A percentile compares a stretch with the other conserved stretches of the same genome.
Conservation (phyloP, 352 stramenopile species). For the Phytophthora ramorum region DNA sequence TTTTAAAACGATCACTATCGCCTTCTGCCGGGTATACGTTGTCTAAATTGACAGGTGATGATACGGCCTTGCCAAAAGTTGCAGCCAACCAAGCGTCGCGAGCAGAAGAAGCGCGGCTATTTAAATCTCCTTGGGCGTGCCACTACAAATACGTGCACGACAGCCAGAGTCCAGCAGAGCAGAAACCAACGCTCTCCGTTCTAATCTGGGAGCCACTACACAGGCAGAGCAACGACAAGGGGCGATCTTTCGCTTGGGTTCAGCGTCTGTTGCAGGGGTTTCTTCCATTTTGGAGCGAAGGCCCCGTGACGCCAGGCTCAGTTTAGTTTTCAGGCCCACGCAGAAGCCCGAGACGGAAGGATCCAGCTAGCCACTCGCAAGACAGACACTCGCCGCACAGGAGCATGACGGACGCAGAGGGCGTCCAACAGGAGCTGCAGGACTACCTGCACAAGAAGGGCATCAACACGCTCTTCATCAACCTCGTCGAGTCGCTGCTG, state of each 20-base stretch:
- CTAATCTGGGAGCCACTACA: constrained; percentile 12
- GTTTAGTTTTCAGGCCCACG: constrained; percentile 26
- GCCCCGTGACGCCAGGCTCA: constrained; percentile 31
- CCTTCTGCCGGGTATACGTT: too few relatives aligned
- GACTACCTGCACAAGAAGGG: constrained; percentile 92
- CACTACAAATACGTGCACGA: neutral
- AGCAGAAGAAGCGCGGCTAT: constrained; percentile 16
- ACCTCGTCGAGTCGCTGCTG: constrained; percentile 91
- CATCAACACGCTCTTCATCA: constrained; percentile 94
- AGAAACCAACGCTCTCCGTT: constrained; percentile 7
- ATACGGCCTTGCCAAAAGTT: neutral
- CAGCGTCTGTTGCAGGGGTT: constrained; percentile 30
- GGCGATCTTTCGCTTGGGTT: constrained; percentile 40
- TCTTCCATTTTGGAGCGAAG: constrained; percentile 41
- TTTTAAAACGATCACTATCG: too few relatives aligned
- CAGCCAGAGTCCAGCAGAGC: constrained; percentile 8
- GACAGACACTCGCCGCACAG: constrained; percentile 9
- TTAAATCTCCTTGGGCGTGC: constrained; percentile 1
- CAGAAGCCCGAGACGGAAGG: neutral
- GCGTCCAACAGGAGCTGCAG: constrained; percentile 92
- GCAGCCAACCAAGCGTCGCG: constrained; percentile 5
- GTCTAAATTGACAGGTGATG: too few relatives aligned
- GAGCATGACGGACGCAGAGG: constrained; percentile 84
- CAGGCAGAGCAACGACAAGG: neutral
- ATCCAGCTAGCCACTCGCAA: neutral